These are phyloP conservation scores for Aureobasidium sp. DNA, from an alignment of 2,329 filamentous ascomycete genomes.

Conservation along the genomic window DNA sequence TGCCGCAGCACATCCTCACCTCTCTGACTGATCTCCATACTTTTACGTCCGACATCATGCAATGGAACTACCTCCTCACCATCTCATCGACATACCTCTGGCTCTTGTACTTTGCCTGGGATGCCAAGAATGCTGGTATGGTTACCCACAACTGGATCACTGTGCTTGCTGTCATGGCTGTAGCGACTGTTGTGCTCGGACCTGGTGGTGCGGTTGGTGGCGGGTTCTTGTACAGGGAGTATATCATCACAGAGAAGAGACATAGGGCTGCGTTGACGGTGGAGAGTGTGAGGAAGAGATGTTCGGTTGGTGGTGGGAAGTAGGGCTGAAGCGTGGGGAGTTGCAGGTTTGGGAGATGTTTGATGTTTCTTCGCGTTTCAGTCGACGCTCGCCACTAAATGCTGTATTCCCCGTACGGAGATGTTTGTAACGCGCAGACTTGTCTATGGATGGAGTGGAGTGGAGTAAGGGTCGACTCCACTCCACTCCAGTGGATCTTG, in stretches of 20 bases:
- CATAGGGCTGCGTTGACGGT: conserved; percentile 15
- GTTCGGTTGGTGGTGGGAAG: neutral
- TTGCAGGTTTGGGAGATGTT: too few relatives aligned
- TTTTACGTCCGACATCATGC: neutral
- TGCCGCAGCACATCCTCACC: neutral
- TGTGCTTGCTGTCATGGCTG: conserved; percentile 15
- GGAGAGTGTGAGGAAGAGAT: neutral
- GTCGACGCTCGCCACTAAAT: too few relatives aligned
- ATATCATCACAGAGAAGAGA: conserved; percentile 25
- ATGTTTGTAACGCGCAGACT: too few relatives aligned
- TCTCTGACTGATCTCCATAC: neutral
- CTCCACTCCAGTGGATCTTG: too few relatives aligned
- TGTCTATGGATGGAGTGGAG: too few relatives aligned
- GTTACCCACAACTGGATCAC: conserved; percentile 19
- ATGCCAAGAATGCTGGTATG: conserved; percentile 28
- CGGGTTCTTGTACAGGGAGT: conserved; percentile 30
- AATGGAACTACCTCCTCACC: conserved; percentile 8
- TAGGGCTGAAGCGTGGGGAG: too few relatives aligned
- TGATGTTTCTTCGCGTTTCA: too few relatives aligned
- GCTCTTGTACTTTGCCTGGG: conserved; percentile 25
- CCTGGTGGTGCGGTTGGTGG: conserved; percentile 24
- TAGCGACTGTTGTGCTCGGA: conserved; percentile 18
- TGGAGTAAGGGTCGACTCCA: too few relatives aligned
- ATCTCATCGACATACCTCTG: conserved; percentile 22
- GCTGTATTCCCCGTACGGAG: too few relatives aligned